Percentiles rank a stretch among this genome's conserved stretches.
These are phyloP conservation scores for Sanghuangporus sanghuang DNA, from an alignment of 1,284 basidiomycete genomes.

Conservation along the genomic window DNA sequence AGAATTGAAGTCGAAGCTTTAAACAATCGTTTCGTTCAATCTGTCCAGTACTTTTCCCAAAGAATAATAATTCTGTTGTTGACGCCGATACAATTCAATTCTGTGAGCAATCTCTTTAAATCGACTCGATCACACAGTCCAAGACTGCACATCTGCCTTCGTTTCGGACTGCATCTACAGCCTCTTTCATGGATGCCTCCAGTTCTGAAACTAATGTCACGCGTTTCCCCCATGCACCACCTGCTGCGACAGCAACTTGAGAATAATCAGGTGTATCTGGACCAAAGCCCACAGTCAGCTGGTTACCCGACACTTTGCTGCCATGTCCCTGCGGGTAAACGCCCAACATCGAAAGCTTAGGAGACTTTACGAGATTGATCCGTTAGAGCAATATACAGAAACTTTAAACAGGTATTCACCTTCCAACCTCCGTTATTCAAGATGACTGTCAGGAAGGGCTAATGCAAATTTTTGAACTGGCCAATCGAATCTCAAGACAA, in stretches of 20 bases:
- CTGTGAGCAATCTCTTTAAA: conserved; percentile 22
- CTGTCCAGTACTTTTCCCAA: neutral
- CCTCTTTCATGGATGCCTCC: conserved; percentile 40
- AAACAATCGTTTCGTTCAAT: neutral
- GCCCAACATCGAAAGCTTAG: conserved; percentile 57
- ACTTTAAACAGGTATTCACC: conserved; percentile 28
- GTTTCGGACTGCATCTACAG: conserved; percentile 47
- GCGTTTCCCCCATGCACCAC: conserved; percentile 57
- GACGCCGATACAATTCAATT: neutral
- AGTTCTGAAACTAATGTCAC: conserved; percentile 37
- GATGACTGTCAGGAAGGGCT: conserved; percentile 69
- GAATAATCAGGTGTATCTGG: conserved; percentile 59
- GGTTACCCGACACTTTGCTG: conserved; percentile 37
- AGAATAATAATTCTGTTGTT: neutral
- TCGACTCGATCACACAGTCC: conserved; percentile 42
- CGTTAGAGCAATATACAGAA: neutral
- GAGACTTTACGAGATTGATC: conserved; percentile 35
- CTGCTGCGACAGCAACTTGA: conserved; percentile 56
- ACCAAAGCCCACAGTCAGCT: conserved; percentile 60
- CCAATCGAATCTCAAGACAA: neutral
- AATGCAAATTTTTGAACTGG: neutral
- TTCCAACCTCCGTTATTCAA: conserved; percentile 71
- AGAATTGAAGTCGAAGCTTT: neutral
- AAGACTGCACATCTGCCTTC: conserved; percentile 60
- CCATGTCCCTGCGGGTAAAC: conserved; percentile 59